Evolutionary conservation across 2,329 filamentous ascomycete genomes (phyloP).

Genomic region (Magnaporthiopsis poae): DNA sequence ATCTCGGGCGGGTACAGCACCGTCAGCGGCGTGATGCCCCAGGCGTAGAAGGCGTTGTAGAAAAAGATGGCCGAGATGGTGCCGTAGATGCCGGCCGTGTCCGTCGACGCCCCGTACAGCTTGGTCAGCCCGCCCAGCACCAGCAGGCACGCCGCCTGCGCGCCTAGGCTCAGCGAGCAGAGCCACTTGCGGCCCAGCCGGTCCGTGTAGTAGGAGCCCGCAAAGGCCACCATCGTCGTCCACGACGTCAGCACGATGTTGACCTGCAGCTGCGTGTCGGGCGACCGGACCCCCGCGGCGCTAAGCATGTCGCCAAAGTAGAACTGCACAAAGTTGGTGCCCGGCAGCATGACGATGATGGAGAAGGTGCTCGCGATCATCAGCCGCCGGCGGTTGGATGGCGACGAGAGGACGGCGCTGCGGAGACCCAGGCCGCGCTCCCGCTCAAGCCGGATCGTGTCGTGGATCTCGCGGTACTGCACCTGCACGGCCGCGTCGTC

Average conservation of each 20-base stretch:
- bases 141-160: conserved; percentile 26
- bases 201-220: conserved; percentile 4
- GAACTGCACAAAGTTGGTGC: conserved; percentile 27
- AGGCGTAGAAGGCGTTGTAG: conserved; percentile 25
- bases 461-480: conserved; percentile 50
- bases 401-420: conserved; percentile 44
- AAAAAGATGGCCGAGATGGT: conserved; percentile 27
- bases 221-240: conserved; percentile 1
- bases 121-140: conserved; percentile 25
- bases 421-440: conserved; percentile 30
- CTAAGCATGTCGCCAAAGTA: conserved; percentile 51
- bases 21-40: conserved; percentile 24
- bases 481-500: conserved; percentile 36
- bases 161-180: conserved; percentile 31
- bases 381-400: conserved; percentile 28
- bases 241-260: background rate
- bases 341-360: conserved; percentile 7
- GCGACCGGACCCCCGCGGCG: conserved; percentile 35
- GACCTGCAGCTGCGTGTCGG: conserved; percentile 37
- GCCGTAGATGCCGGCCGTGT: conserved; percentile 15
- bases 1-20: conserved; percentile 30
- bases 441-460: conserved; percentile 35
- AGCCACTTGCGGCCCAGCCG: conserved; percentile 26
- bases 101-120: conserved; percentile 12
- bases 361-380: conserved; percentile 3